A percentile compares a stretch with the other conserved stretches of the same genome.
These are phyloP conservation scores for Tricharina praecox DNA, from an alignment of 495 filamentous ascomycete genomes.

Conservation along the genomic window DNA sequence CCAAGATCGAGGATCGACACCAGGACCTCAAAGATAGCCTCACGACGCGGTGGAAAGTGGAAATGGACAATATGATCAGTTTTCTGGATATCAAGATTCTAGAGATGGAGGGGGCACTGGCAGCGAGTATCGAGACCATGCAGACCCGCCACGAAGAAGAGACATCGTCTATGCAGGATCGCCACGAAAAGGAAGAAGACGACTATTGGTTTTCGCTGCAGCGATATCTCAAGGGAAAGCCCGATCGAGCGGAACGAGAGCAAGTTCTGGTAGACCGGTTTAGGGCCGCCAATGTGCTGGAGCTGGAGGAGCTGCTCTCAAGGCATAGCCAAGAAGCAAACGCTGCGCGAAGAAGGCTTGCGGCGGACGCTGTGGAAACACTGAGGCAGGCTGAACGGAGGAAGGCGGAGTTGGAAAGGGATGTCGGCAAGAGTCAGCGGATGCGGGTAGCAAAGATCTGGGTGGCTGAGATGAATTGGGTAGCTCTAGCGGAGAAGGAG, in stretches of 20 bases:
- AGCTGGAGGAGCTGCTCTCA: slow-evolving; percentile 36
- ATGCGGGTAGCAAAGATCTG: neutral
- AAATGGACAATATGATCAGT: neutral
- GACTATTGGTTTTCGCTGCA: slow-evolving; percentile 18
- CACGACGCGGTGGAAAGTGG: neutral
- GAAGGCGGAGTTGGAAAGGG: neutral
- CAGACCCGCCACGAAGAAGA: neutral
- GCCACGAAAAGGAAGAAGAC: slow-evolving; percentile 12
- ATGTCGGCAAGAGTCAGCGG: neutral
- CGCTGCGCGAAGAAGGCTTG: neutral
- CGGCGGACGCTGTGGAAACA: neutral
- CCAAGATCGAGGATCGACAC: neutral
- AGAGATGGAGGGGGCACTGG: neutral
- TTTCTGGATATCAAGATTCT: neutral
- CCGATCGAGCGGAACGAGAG: slow-evolving; percentile 12
- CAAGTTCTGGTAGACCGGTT: slow-evolving; percentile 13
- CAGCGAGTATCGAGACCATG: neutral
- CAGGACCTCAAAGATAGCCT: neutral
- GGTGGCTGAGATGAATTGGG: neutral
- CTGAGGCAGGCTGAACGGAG: neutral
- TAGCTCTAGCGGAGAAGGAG: neutral
- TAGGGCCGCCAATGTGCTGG: slow-evolving; percentile 2
- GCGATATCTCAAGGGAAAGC: slow-evolving; percentile 9
- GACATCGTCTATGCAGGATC: neutral
- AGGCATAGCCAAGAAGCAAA: neutral